Evolutionary conservation across 805 yeast species (phyloP).

Genomic region (Candida tammaniensis): DNA sequence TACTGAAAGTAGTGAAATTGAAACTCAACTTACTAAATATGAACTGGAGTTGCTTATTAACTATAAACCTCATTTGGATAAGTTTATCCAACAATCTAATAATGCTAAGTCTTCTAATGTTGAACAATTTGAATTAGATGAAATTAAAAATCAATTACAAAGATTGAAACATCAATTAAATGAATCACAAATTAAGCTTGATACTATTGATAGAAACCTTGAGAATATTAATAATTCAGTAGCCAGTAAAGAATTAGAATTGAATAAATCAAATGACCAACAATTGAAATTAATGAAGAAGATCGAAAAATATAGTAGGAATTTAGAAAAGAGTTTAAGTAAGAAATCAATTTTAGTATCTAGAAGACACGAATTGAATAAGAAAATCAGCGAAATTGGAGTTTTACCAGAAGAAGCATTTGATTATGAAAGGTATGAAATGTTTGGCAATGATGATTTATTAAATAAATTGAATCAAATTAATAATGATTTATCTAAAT

Average conservation of each 20-base stretch:
- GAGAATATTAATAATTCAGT: constrained; percentile 29
- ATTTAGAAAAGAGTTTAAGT: constrained; percentile 61
- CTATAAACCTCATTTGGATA: constrained; percentile 46
- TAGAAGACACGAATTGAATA: constrained; percentile 70
- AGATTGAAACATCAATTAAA: constrained; percentile 23
- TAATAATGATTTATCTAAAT: constrained; percentile 57
- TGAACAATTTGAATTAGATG: constrained; percentile 12
- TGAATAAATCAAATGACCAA: constrained; percentile 52
- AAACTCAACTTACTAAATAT: constrained; percentile 43
- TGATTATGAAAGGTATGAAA: constrained; percentile 36
- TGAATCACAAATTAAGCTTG: constrained; percentile 26
- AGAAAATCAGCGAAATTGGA: constrained; percentile 79
- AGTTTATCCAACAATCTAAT: constrained; percentile 10
- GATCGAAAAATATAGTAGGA: constrained; percentile 59
- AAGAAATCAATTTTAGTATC: constrained; percentile 56
- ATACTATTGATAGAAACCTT: constrained; percentile 22
- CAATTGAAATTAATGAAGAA: constrained; percentile 54
- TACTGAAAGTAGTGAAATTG: constrained; percentile 40
- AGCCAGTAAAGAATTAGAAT: constrained; percentile 31
- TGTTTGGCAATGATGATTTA: constrained; percentile 49
- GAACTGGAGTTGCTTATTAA: constrained; percentile 60
- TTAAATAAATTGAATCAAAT: constrained; percentile 51
- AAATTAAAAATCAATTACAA: constrained; percentile 24
- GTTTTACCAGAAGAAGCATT: constrained; percentile 85
- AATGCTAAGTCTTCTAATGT: constrained; percentile 14